Base-by-base conservation (phyloP, 768 basidiomycete genomes). In the Coprinopsis marcescibilis region DNA sequence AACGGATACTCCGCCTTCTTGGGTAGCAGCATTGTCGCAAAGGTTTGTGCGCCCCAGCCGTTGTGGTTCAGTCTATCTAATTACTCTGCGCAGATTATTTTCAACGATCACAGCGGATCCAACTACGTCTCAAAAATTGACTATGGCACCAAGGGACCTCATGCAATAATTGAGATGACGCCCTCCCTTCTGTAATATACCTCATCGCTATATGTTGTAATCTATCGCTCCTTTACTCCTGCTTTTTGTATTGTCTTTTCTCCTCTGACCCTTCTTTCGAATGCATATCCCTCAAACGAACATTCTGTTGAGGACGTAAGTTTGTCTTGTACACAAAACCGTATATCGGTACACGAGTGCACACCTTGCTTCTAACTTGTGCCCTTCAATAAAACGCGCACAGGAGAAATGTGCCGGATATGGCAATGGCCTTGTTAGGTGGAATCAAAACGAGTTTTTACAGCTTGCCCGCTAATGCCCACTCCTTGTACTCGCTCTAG, bases 11-110 rank as follows among this genome's bases (percentile, higher is more conserved):
- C 88, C 3, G 81, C 84, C 10, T 93, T 91, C 69, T 65, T 93
- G 47, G 90, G 90, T 1, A 72, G 81, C 14, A 84, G 83, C 54
- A 89, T 93, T 52, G 76, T 83, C n/a, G 90, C 88, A 4, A 93
- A 92, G 73, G 90, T 88, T 43, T 37, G 63, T 52, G 11, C 36
- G 27, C 24, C 3, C 20, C 8, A 34, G 32, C 19, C 26, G 17
- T 12, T 30, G 5, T 21, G 12, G 32, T 19, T 13, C 34, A 15
- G 36, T 38, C 12, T 24, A 48, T 14, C 40, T 53, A 15, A 56
- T 20, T 35, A 14, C 23, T 21, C 43, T 29, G 50, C 55, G 17
- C 46, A 91, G 89, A 75, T 91, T 37, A 76, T 81, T 29, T 90
- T 90, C 68, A 81, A 72, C 51, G 89, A 92, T 15, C 60, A 72